Conservation (phyloP, 2,329 filamentous ascomycete species). For the Fusarium solani-melongenae region DNA sequence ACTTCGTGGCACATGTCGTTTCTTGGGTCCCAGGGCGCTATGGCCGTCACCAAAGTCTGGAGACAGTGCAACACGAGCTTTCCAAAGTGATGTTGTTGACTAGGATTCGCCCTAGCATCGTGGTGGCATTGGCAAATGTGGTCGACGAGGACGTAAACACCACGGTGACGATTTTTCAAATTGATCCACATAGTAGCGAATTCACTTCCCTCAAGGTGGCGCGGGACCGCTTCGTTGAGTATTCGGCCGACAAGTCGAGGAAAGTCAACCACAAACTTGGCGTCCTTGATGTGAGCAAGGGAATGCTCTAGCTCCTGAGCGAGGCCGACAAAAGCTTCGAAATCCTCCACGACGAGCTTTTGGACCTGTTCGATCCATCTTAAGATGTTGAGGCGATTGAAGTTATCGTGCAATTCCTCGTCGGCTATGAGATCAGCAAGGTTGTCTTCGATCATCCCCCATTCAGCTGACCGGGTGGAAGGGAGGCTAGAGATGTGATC, state of each 20-base stretch:
- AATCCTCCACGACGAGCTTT: background rate
- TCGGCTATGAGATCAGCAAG: too few species aligned
- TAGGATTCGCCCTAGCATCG: background rate
- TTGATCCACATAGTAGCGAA: background rate
- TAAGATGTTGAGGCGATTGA: too few species aligned
- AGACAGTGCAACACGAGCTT: background rate
- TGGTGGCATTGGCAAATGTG: background rate
- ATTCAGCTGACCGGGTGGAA: background rate
- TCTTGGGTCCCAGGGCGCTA: background rate
- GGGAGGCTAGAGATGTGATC: accelerated
- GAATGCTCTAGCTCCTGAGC: background rate
- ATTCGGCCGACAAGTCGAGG: background rate
- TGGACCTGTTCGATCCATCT: too few species aligned
- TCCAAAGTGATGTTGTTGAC: background rate
- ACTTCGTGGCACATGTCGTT: background rate
- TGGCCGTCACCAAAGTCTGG: background rate
- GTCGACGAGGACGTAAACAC: background rate
- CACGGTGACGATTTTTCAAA: accelerated
- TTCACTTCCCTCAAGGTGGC: too few species aligned
- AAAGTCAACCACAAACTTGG: background rate
- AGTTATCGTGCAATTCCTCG: too few species aligned
- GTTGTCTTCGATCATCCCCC: too few species aligned
- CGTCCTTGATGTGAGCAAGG: background rate
- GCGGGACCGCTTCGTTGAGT: too few species aligned
- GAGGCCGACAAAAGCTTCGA: background rate